These are phyloP conservation scores for Boletus speciosus DNA, from an alignment of 768 basidiomycete genomes.

Conservation along the genomic window DNA sequence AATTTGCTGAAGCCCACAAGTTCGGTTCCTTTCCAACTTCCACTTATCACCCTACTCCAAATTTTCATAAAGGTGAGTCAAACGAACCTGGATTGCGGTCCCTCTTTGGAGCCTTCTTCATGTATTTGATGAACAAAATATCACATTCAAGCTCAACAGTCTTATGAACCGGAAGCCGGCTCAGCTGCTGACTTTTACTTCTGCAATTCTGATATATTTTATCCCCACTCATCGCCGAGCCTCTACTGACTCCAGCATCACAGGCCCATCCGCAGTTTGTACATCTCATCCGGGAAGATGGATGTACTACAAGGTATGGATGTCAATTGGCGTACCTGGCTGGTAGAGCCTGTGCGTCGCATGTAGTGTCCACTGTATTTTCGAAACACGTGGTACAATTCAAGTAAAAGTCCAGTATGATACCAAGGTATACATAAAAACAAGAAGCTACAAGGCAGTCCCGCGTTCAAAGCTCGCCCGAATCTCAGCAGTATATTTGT, in stretches of 20 bases:
- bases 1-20: not conserved
- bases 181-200: conserved; percentile 41
- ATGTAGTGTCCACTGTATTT: not conserved
- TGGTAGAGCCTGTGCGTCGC: not conserved
- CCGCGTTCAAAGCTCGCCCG: conserved; percentile 97
- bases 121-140: conserved; percentile 35
- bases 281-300: not conserved
- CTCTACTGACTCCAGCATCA: not conserved
- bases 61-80: not conserved
- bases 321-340: not conserved
- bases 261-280: not conserved
- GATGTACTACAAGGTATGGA: no score
- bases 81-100: not conserved
- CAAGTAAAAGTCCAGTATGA: conserved; percentile 1
- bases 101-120: not conserved
- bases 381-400: conserved; percentile 6
- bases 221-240: not conserved
- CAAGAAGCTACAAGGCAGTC: conserved; percentile 66
- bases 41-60: not conserved
- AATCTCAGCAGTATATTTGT: conserved; percentile 96
- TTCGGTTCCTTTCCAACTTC: no score
- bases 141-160: conserved; percentile 52
- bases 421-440: conserved; percentile 12
- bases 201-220: conserved; percentile 42
- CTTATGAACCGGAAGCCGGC: conserved; percentile 33